Conservation (phyloP, 371 early-diverging fungal genomes). For the Zychaea mexicana region DNA sequence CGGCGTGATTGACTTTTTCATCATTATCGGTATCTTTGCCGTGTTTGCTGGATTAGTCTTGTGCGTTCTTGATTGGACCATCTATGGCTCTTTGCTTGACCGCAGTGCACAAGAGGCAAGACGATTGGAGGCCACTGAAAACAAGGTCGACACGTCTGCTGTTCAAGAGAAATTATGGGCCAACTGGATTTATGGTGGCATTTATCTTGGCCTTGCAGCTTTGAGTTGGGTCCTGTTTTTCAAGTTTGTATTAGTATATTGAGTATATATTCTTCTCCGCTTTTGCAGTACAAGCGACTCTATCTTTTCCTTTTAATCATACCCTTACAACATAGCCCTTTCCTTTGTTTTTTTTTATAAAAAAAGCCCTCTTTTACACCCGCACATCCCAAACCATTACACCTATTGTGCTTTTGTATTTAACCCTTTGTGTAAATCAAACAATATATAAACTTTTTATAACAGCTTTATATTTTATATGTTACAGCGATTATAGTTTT, state of each 20-base stretch:
- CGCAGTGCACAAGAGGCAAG: conserved; percentile 10
- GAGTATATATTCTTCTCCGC: too few relatives aligned
- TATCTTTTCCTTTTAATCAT: too few relatives aligned
- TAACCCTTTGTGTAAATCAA: too few relatives aligned
- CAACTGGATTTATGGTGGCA: conserved; percentile 15
- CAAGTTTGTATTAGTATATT: conserved; percentile 11
- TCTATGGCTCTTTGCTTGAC: conserved; percentile 27
- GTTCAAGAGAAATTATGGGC: conserved; percentile 7
- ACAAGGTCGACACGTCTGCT: neutral
- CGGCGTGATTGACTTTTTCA: conserved; percentile 55
- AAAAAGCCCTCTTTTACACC: too few relatives aligned
- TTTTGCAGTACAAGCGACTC: too few relatives aligned
- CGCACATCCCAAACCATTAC: too few relatives aligned
- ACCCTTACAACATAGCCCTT: too few relatives aligned
- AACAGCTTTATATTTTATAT: neutral
- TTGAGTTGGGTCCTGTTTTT: conserved; percentile 16
- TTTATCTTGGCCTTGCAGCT: conserved; percentile 7
- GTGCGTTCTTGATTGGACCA: conserved; percentile 36
- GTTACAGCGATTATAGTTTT: too few relatives aligned
- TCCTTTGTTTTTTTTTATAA: too few relatives aligned
- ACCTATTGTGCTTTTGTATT: too few relatives aligned
- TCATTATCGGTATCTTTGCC: conserved; percentile 42
- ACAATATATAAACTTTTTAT: too few relatives aligned
- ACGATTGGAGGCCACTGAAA: neutral
- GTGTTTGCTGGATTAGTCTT: conserved; percentile 41